Percentiles rank a stretch among this genome's conserved stretches.
phyloP scores from a whole-genome alignment of 2,329 filamentous ascomycete genomes.

The Geosmithia flava region DNA sequence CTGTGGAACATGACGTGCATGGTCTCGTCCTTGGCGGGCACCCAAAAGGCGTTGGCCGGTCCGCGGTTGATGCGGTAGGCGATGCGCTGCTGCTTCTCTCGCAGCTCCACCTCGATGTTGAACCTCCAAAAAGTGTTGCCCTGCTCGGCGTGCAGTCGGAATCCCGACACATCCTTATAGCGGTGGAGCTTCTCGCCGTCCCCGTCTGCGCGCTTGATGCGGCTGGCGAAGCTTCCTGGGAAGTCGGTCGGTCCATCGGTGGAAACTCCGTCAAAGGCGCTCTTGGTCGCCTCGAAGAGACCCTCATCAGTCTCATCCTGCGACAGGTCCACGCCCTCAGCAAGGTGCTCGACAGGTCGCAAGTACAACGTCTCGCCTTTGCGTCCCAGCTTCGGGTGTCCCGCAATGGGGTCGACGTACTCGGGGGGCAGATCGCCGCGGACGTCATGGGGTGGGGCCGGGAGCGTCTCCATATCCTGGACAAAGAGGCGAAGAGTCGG shows the following conservation, averaged over 20 bases:
- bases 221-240: constrained; percentile 39
- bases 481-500: constrained; percentile 77
- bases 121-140: constrained; percentile 96
- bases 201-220: constrained; percentile 36
- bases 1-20: constrained; percentile 99
- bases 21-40: constrained; percentile 66
- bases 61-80: constrained; percentile 93
- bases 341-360: constrained; percentile 75
- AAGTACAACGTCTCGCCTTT: constrained; percentile 81
- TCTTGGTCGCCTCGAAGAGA: constrained; percentile 60
- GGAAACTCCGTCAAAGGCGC: constrained; percentile 31
- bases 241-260: constrained; percentile 31
- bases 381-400: constrained; percentile 73
- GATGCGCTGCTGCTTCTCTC: constrained; percentile 66
- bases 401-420: constrained; percentile 81
- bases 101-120: constrained; percentile 84
- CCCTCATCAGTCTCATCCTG: constrained; percentile 68
- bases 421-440: constrained; percentile 58
- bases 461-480: constrained; percentile 72
- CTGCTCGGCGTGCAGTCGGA: constrained; percentile 71
- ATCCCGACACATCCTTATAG: constrained; percentile 72
- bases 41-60: constrained; percentile 85
- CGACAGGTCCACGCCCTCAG: constrained; percentile 68
- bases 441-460: constrained; percentile 62
- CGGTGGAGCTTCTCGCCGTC: constrained; percentile 76